These are phyloP conservation scores for Leishmania arabica DNA, from an alignment of 208 protist species.

Conservation along the genomic window DNA sequence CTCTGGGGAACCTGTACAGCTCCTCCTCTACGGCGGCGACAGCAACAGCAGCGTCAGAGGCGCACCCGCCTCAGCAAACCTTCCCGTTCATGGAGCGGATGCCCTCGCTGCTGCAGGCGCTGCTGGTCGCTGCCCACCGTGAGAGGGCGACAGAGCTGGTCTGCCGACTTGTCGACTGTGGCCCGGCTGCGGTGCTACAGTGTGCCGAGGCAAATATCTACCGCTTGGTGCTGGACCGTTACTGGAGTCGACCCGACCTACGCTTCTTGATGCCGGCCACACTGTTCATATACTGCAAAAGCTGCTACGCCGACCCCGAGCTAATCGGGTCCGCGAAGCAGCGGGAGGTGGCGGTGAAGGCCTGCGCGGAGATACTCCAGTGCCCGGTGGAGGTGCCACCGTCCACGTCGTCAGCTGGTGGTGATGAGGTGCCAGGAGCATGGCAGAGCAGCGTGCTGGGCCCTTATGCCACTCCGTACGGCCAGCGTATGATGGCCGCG, in stretches of 20 bases:
- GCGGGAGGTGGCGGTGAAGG: constrained; percentile 47
- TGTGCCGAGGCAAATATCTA: constrained; percentile 85
- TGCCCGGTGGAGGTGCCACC: constrained; percentile 49
- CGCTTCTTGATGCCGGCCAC: constrained; percentile 77
- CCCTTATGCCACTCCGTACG: constrained; percentile 48
- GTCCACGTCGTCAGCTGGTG: constrained; percentile 1
- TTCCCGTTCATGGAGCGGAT: constrained; percentile 76
- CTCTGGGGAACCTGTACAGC: constrained; percentile 2
- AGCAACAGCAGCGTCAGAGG: neutral
- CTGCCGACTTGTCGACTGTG: constrained; percentile 83
- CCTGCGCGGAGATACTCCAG: constrained; percentile 63
- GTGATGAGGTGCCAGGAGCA: constrained; percentile 33
- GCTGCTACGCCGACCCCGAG: constrained; percentile 76
- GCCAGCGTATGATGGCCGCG: constrained; percentile 69
- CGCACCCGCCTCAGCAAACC: constrained; percentile 15
- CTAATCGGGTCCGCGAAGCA: constrained; percentile 62
- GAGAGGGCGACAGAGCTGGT: constrained; percentile 76
- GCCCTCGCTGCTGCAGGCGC: constrained; percentile 79
- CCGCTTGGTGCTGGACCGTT: constrained; percentile 69
- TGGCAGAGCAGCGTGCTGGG: constrained; percentile 81
- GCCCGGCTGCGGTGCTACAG: constrained; percentile 65
- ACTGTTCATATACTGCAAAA: constrained; percentile 88
- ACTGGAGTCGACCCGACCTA: constrained; percentile 77
- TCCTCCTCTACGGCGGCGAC: neutral
- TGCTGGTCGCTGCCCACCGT: constrained; percentile 75